Evolutionary conservation across 768 basidiomycete species (phyloP).

Genomic region (Mycena olivaceomarginata): DNA sequence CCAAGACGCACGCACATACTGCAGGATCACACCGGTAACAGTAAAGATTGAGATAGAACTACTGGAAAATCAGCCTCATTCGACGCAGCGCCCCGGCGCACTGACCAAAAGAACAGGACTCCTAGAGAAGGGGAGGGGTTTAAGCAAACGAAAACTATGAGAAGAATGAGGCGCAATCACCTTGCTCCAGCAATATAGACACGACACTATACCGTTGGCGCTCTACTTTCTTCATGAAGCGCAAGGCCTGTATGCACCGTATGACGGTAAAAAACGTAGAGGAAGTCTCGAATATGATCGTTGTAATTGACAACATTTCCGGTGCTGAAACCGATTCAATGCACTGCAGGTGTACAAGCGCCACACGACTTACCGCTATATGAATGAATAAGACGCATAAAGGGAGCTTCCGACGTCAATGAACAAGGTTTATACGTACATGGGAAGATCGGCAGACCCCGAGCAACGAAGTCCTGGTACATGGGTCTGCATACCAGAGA

Average conservation of each 20-base stretch:
- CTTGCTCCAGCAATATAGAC: slow-evolving; percentile 12
- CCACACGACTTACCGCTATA: not conserved
- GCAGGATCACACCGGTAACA: slow-evolving; percentile 4
- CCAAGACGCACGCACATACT: not conserved
- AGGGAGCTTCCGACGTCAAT: not conserved
- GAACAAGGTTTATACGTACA: slow-evolving; percentile 12
- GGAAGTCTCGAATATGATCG: slow-evolving; percentile 3
- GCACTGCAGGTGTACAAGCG: not conserved
- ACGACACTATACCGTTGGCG: not conserved
- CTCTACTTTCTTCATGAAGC: slow-evolving; percentile 8
- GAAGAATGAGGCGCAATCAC: slow-evolving; percentile 9
- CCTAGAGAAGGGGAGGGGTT: not conserved
- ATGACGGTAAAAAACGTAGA: slow-evolving; percentile 1
- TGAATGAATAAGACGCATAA: slow-evolving; percentile 5
- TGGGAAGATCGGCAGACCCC: slow-evolving; percentile 8
- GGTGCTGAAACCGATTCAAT: slow-evolving; percentile 11
- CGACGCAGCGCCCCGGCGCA: not conserved
- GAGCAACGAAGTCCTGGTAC: slow-evolving; percentile 6
- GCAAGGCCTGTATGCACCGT: slow-evolving; percentile 3
- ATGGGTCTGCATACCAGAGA: slow-evolving; percentile 10
- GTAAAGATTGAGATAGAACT: slow-evolving; percentile 12
- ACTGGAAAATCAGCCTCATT: not conserved
- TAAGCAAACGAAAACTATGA: not conserved
- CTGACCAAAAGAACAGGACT: slow-evolving; percentile 11
- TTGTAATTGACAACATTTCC: not conserved